Percentiles rank a stretch among this genome's conserved stretches.
Conservation (phyloP, 495 filamentous ascomycete species). For the Aspergillus sclerotiicarbonarius region DNA sequence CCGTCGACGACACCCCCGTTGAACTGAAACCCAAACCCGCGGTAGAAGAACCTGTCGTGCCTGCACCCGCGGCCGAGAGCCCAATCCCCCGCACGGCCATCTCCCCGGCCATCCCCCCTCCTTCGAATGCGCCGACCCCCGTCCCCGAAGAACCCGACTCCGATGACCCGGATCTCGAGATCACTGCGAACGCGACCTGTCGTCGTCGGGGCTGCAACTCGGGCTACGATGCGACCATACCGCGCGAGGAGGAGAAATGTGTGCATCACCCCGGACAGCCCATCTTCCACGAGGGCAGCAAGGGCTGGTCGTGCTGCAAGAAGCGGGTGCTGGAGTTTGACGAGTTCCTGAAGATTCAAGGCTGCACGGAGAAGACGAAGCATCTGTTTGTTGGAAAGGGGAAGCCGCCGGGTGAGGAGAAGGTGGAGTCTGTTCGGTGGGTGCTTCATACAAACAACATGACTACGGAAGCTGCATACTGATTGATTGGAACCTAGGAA, state of each 20-base stretch:
- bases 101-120: conserved; percentile 52
- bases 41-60: conserved; percentile 27
- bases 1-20: conserved; percentile 69
- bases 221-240: conserved; percentile 56
- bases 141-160: conserved; percentile 78
- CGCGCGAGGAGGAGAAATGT: conserved; percentile 73
- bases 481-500: conserved; percentile 46
- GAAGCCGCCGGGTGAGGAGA: conserved; percentile 56
- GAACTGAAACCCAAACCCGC: conserved; percentile 49
- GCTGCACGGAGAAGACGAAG: conserved; percentile 75
- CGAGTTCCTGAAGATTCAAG: conserved; percentile 92
- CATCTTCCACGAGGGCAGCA: conserved; percentile 95
- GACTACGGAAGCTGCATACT: not conserved
- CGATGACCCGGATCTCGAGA: conserved; percentile 71
- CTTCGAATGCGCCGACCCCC: conserved; percentile 58
- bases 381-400: conserved; percentile 87
- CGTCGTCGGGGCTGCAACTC: conserved; percentile 71
- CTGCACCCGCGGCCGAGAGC: conserved; percentile 21
- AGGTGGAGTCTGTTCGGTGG: conserved; percentile 69
- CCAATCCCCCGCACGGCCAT: conserved; percentile 35
- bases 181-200: conserved; percentile 72
- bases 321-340: conserved; percentile 93
- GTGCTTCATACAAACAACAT: conserved; percentile 20
- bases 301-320: conserved; percentile 98
- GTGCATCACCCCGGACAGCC: conserved; percentile 81